Conservation (phyloP, 352 stramenopile genomes). For the Lagenidium sp. region DNA sequence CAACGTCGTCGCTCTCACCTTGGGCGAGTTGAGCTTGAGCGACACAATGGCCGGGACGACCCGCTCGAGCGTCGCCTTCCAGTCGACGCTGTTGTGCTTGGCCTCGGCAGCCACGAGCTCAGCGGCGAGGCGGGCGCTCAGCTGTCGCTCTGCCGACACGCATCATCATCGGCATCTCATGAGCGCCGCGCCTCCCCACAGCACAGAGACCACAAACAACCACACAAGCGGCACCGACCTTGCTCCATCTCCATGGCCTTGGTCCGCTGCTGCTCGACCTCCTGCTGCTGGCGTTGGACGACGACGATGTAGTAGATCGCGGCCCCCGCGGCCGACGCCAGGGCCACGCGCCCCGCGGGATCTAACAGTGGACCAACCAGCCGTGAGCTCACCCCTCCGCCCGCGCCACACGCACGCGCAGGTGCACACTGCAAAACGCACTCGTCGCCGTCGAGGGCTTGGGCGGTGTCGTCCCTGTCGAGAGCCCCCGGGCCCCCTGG, state of each 20-base stretch:
- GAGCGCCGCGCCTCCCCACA: too few relatives aligned
- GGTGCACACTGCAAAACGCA: too few relatives aligned
- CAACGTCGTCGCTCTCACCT: constrained; percentile 27
- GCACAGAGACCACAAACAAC: background rate
- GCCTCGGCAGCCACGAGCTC: constrained; percentile 60
- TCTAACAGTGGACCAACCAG: too few relatives aligned
- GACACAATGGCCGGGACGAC: constrained; percentile 82
- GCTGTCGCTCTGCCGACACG: constrained; percentile 33
- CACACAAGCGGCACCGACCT: constrained; percentile 9
- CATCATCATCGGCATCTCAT: background rate
- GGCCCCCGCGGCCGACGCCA: constrained; percentile 20
- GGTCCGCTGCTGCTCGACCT: constrained; percentile 43
- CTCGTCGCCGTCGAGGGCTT: too few relatives aligned
- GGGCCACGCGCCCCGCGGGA: too few relatives aligned
- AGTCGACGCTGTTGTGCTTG: constrained; percentile 59
- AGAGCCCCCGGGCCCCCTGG: too few relatives aligned
- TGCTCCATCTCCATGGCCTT: constrained; percentile 49
- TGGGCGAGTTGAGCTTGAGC: constrained; percentile 84
- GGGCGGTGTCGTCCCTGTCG: too few relatives aligned
- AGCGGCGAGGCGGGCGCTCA: constrained; percentile 53
- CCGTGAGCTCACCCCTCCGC: too few relatives aligned
- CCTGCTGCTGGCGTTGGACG: constrained; percentile 33
- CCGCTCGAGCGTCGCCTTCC: constrained; percentile 79
- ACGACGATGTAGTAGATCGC: constrained; percentile 43
- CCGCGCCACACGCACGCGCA: too few relatives aligned